These are phyloP conservation scores for Micractinium conductrix DNA, from an alignment of 139 green algal species.

Conservation along the genomic window DNA sequence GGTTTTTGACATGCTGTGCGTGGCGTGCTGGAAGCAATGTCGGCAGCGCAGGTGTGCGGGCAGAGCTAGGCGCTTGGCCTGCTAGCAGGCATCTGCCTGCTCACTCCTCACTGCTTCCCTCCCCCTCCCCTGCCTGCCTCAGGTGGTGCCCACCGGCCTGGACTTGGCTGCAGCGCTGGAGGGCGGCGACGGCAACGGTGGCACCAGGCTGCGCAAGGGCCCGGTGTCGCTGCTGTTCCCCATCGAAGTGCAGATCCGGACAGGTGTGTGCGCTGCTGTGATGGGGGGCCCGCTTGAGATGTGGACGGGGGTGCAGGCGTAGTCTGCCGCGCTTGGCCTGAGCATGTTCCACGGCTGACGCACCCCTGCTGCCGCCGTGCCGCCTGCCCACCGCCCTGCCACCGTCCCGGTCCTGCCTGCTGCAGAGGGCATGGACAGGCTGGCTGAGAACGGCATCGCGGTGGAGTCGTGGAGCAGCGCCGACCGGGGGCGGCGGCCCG, in stretches of 20 bases:
- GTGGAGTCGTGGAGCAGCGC: slow-evolving; percentile 46
- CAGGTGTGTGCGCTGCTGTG: too few relatives aligned
- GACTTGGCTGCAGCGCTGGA: slow-evolving; percentile 5
- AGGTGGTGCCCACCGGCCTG: slow-evolving; percentile 48
- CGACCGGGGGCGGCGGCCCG: background rate
- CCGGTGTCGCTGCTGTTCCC: slow-evolving; percentile 50
- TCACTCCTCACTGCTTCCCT: background rate
- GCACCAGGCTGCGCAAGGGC: background rate
- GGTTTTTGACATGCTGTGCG: too few relatives aligned
- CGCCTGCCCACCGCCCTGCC: too few relatives aligned
- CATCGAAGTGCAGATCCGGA: slow-evolving; percentile 70
- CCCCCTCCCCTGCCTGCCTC: background rate
- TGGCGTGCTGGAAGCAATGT: background rate
- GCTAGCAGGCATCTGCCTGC: background rate
- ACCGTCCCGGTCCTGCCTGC: too few relatives aligned
- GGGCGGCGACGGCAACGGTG: background rate
- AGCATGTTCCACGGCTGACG: too few relatives aligned
- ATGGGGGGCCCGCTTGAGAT: too few relatives aligned
- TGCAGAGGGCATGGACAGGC: slow-evolving; percentile 72
- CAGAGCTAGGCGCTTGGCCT: background rate
- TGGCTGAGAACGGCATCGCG: slow-evolving; percentile 79
- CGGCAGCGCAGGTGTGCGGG: background rate
- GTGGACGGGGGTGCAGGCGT: too few relatives aligned
- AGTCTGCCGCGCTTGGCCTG: too few relatives aligned
- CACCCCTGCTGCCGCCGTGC: too few relatives aligned